Evolutionary conservation across 306 rosid species (phyloP).

Genomic region (Medicago ruthenica): DNA sequence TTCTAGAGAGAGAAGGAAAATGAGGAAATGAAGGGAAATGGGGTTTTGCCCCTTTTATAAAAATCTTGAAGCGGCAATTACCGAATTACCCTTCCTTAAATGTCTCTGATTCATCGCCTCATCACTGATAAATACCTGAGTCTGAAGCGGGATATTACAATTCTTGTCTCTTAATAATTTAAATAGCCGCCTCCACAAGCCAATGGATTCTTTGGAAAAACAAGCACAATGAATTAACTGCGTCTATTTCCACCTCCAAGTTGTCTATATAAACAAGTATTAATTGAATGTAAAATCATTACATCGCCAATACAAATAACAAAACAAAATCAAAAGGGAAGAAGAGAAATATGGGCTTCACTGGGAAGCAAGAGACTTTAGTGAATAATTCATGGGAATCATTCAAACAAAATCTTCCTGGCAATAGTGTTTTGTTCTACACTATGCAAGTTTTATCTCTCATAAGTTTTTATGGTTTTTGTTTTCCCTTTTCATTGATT

Average conservation of each 20-base stretch:
- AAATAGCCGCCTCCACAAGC: background rate
- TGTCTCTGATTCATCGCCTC: too few species aligned
- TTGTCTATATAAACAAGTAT: background rate
- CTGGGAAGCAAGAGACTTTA: slow-evolving; percentile 35
- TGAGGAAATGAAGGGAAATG: too few species aligned
- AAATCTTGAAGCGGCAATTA: too few species aligned
- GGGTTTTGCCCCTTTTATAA: too few species aligned
- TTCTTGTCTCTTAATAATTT: background rate
- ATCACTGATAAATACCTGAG: too few species aligned
- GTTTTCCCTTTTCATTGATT: background rate
- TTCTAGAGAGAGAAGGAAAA: too few species aligned
- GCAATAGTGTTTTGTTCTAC: background rate
- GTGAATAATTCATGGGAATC: slow-evolving; percentile 38
- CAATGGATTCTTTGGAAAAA: background rate
- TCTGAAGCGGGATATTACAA: too few species aligned
- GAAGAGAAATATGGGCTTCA: background rate
- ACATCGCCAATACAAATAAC: background rate
- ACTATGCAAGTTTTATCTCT: background rate
- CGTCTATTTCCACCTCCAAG: background rate
- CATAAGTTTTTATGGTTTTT: background rate
- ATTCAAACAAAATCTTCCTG: slow-evolving; percentile 33
- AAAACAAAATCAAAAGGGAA: too few species aligned
- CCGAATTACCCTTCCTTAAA: too few species aligned
- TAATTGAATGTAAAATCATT: background rate
- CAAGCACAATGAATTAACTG: background rate